phyloP scores from a whole-genome alignment of 2,329 filamentous ascomycete species.

The Fusarium temperatum region DNA sequence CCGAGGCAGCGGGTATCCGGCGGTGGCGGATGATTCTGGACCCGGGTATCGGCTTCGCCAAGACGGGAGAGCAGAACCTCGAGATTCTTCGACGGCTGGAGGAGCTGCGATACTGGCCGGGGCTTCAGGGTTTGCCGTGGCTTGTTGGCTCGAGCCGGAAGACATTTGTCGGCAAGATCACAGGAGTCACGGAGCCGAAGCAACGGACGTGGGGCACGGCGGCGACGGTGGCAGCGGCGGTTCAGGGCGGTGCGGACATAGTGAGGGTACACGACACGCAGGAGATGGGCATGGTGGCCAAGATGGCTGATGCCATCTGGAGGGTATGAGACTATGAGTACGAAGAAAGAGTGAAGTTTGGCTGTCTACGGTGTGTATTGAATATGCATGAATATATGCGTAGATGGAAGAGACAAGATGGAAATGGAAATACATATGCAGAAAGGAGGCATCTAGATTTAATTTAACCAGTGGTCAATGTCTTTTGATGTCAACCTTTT shows the following conservation, averaged over 20 bases:
- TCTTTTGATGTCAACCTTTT: background rate
- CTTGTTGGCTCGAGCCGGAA: conserved; percentile 90
- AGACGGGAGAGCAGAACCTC: conserved; percentile 82
- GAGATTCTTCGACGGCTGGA: conserved; percentile 75
- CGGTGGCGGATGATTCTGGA: conserved; percentile 96
- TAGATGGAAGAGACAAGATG: background rate
- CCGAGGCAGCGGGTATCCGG: conserved; percentile 81
- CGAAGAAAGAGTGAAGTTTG: background rate
- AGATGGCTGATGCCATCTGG: conserved; percentile 95
- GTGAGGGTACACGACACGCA: conserved; percentile 90
- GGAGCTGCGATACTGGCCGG: conserved; percentile 71
- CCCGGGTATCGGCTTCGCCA: conserved; percentile 94
- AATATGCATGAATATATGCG: background rate
- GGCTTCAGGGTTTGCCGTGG: conserved; percentile 80
- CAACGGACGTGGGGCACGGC: conserved; percentile 87
- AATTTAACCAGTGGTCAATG: background rate
- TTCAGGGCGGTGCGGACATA: conserved; percentile 89
- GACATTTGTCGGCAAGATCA: conserved; percentile 84
- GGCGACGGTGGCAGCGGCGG: conserved; percentile 83
- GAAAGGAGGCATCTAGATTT: background rate
- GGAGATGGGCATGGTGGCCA: conserved; percentile 85
- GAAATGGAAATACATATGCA: background rate
- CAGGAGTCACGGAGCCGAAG: conserved; percentile 74
- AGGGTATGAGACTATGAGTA: conserved; percentile 63
- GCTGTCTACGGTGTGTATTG: background rate